phyloP scores from a whole-genome alignment of 2,329 filamentous ascomycete genomes.

The Alternaria alternata region DNA sequence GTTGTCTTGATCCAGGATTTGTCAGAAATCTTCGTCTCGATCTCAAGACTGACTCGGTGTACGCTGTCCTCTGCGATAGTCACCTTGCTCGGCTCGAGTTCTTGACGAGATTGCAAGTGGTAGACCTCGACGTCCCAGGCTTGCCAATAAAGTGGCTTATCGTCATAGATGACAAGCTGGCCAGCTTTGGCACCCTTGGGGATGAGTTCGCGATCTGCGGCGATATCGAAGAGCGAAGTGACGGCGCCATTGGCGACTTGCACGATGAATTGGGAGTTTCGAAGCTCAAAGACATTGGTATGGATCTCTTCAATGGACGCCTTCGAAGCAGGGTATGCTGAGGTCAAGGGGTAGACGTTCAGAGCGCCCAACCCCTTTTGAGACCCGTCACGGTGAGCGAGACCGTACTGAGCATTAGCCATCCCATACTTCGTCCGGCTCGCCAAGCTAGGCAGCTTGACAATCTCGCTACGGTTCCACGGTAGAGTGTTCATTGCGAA shows the following conservation, averaged over 20 bases:
- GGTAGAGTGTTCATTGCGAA: slow-evolving; percentile 84
- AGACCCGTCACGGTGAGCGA: slow-evolving; percentile 53
- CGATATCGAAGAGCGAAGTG: slow-evolving; percentile 81
- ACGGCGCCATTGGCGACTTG: slow-evolving; percentile 79
- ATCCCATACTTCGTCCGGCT: slow-evolving; percentile 44
- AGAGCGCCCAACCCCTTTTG: slow-evolving; percentile 52
- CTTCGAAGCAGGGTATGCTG: slow-evolving; percentile 34
- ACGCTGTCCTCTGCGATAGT: slow-evolving; percentile 74
- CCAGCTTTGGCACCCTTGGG: slow-evolving; percentile 78
- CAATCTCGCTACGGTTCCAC: slow-evolving; percentile 80
- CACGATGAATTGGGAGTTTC: slow-evolving; percentile 79
- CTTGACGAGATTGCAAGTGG: slow-evolving; percentile 85
- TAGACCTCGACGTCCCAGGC: slow-evolving; percentile 98
- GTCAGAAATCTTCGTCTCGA: slow-evolving; percentile 86
- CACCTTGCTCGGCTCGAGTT: slow-evolving; percentile 73
- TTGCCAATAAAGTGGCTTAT: slow-evolving; percentile 97
- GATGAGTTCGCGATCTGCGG: slow-evolving; percentile 78
- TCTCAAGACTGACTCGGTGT: slow-evolving; percentile 81
- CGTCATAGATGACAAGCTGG: slow-evolving; percentile 93
- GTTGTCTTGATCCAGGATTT: slow-evolving; percentile 86
- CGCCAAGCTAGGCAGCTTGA: slow-evolving; percentile 62
- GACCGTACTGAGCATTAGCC: slow-evolving; percentile 35
- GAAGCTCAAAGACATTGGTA: slow-evolving; percentile 75
- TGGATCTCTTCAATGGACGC: slow-evolving; percentile 61
- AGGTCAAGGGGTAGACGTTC: slow-evolving; percentile 38